phyloP scores from a whole-genome alignment of 2,329 filamentous ascomycete genomes.

The Bertia moriformis region DNA sequence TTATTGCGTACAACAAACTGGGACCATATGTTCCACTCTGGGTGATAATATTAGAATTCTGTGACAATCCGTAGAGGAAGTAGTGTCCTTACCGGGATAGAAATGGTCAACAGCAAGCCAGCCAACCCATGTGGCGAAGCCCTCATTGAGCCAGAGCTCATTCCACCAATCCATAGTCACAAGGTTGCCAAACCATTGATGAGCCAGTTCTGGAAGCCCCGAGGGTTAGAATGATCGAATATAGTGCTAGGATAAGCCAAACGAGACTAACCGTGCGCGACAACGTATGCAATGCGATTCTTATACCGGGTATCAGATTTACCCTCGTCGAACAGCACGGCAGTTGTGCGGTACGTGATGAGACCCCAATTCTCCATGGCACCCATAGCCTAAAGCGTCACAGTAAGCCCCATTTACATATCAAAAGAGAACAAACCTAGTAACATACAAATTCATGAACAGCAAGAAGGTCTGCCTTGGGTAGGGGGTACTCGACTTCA shows the following conservation, averaged over 20 bases:
- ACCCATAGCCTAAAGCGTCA: conserved; percentile 13
- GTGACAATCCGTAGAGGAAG: not conserved
- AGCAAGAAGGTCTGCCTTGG: conserved; percentile 79
- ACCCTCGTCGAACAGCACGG: conserved; percentile 88
- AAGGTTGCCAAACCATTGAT: conserved; percentile 91
- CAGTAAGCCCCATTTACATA: not conserved
- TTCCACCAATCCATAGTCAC: conserved; percentile 98
- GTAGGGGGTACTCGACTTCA: conserved; percentile 79
- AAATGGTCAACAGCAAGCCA: conserved; percentile 62
- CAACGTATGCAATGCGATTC: conserved; percentile 89
- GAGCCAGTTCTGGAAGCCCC: conserved; percentile 62
- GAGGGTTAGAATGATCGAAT: not conserved
- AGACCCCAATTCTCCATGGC: conserved; percentile 97
- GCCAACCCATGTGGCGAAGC: conserved; percentile 95
- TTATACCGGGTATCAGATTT: conserved; percentile 81
- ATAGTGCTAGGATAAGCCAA: not conserved
- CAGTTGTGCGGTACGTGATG: conserved; percentile 88
- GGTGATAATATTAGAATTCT: not conserved
- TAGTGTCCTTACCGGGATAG: conserved; percentile 49
- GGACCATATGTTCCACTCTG: conserved; percentile 90
- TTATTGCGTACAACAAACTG: conserved; percentile 62
- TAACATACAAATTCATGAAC: conserved; percentile 75
- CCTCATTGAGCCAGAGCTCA: conserved; percentile 86
- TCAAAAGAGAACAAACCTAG: conserved; percentile 13
- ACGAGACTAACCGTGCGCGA: conserved; percentile 48